Evolutionary conservation across 805 yeast species (phyloP).

Genomic region (Wickerhamomyces canadensis): DNA sequence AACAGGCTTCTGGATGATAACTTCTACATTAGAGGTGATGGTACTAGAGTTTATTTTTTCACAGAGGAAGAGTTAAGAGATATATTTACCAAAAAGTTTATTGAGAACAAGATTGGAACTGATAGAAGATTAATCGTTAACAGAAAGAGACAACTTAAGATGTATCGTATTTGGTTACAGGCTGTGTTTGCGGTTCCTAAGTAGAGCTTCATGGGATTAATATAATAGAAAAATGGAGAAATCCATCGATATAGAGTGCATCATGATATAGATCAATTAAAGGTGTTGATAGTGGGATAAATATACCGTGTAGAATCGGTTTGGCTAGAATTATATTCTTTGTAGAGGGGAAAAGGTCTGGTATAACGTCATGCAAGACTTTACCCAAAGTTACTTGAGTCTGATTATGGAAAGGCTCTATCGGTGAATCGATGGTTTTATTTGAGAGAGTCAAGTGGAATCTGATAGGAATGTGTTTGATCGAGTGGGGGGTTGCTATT

Average conservation of each 20-base stretch:
- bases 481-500: conserved; percentile 15
- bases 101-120: conserved; percentile 74
- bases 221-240: conserved; percentile 48
- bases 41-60: conserved; percentile 95
- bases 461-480: conserved; percentile 43
- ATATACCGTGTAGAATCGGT: conserved; percentile 53
- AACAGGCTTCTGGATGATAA: conserved; percentile 84
- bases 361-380: conserved; percentile 34
- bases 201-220: conserved; percentile 24
- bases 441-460: conserved; percentile 37
- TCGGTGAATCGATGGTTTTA: conserved; percentile 31
- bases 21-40: conserved; percentile 95
- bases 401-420: conserved; percentile 9
- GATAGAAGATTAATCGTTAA: conserved; percentile 90
- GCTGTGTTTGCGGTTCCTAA: conserved; percentile 63
- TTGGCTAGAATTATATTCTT: conserved; percentile 31
- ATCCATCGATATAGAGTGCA: conserved; percentile 56
- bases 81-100: conserved; percentile 62
- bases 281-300: conserved; percentile 38
- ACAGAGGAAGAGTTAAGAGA: conserved; percentile 84
- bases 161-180: conserved; percentile 97
- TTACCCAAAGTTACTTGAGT: conserved; percentile 30
- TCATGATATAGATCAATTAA: conserved; percentile 40
- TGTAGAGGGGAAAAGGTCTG: conserved; percentile 41
- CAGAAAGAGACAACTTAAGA: conserved; percentile 85